Evolutionary conservation across 116 monocot genomes (phyloP).

Genomic region (Phalaenopsis hybrid): DNA sequence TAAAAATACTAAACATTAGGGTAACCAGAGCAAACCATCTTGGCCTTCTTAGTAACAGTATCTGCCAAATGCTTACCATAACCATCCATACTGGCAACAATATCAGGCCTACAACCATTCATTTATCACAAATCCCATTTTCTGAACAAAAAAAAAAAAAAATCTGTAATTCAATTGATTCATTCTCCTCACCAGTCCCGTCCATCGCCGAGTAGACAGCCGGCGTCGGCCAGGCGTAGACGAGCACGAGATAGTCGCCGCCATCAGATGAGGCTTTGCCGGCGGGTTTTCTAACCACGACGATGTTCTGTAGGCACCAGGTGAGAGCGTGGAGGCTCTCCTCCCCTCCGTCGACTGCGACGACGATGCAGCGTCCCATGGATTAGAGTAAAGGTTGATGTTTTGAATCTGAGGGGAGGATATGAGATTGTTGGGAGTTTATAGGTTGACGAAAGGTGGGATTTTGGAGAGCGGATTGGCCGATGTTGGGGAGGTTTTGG

Average conservation of each 20-base stretch:
- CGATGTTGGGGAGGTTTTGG: background rate
- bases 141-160: background rate
- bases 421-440: background rate
- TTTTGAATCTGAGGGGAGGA: background rate
- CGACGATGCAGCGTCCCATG: conserved; percentile 14
- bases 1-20: too few species aligned
- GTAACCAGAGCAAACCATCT: conserved; percentile 10
- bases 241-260: conserved; percentile 5
- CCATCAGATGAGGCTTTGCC: background rate
- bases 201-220: conserved; percentile 7
- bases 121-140: conserved; percentile 6
- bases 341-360: conserved; percentile 13
- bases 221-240: conserved; percentile 10
- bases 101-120: conserved; percentile 3
- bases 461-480: background rate
- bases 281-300: background rate
- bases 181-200: conserved; percentile 1
- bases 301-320: conserved; percentile 16
- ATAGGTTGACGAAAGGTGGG: background rate
- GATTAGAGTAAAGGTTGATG: background rate
- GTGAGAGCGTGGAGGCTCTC: conserved; percentile 20
- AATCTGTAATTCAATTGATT: background rate
- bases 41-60: background rate
- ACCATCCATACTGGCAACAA: conserved; percentile 10
- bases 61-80: conserved; percentile 8